phyloP scores from a whole-genome alignment of 176 grass and related monocot species.

The Coix lacrymajobi region DNA sequence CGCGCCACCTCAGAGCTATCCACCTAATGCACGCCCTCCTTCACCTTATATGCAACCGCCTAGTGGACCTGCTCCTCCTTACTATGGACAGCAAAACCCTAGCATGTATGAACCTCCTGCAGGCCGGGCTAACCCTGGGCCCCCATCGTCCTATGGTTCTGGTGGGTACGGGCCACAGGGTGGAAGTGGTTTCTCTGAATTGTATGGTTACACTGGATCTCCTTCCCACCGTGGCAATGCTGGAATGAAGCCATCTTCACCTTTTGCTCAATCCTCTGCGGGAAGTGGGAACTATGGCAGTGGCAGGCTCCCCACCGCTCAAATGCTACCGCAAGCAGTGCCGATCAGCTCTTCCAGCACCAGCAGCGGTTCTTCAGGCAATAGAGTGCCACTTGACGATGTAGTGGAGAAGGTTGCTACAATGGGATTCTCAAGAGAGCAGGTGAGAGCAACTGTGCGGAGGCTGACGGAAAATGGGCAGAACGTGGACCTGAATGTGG shows the following conservation, averaged over 20 bases:
- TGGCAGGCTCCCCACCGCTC: conserved; percentile 57
- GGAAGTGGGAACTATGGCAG: conserved; percentile 44
- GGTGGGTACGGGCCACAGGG: conserved; percentile 52
- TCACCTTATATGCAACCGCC: conserved; percentile 50
- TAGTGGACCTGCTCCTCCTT: conserved; percentile 54
- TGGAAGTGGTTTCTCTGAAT: conserved; percentile 52
- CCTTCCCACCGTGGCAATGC: conserved; percentile 59
- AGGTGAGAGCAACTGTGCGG: conserved; percentile 82
- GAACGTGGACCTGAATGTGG: conserved; percentile 91
- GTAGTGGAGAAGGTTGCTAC: conserved; percentile 84
- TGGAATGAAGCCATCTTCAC: conserved; percentile 45
- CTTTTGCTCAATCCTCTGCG: conserved; percentile 48
- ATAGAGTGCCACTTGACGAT: conserved; percentile 69
- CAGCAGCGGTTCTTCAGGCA: conserved; percentile 39
- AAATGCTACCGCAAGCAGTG: conserved; percentile 65
- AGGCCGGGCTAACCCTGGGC: conserved; percentile 39
- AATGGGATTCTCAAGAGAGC: conserved; percentile 97
- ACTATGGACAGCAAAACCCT: conserved; percentile 58
- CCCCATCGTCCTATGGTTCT: conserved; percentile 45
- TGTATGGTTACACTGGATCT: conserved; percentile 59
- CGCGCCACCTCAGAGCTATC: conserved; percentile 49
- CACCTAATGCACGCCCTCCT: conserved; percentile 43
- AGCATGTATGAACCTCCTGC: conserved; percentile 52
- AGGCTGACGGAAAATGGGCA: conserved; percentile 92
- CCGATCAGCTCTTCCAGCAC: conserved; percentile 40